Evolutionary conservation across 257 asterid genomes (phyloP).

Genomic region (Nicotiana sylvestris): DNA sequence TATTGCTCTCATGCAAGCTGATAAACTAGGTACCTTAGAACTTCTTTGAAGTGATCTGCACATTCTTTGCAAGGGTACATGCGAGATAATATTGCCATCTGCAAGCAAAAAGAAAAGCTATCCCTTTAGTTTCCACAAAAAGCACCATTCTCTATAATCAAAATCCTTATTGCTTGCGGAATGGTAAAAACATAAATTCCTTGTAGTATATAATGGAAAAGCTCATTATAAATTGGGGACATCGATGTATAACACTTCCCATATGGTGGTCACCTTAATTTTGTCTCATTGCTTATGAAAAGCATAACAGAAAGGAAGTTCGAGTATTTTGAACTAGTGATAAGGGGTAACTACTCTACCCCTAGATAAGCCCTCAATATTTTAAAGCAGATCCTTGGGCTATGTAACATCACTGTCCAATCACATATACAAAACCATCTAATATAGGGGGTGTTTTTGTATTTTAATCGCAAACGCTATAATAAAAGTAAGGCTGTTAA

Average conservation of each 20-base stretch:
- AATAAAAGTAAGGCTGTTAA: too few species aligned
- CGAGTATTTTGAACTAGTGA: not conserved
- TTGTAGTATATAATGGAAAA: not conserved
- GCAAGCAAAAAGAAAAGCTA: slow-evolving; percentile 22
- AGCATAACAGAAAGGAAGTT: not conserved
- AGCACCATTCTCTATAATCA: not conserved
- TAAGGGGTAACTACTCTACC: not conserved
- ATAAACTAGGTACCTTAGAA: slow-evolving; percentile 48
- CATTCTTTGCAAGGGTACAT: slow-evolving; percentile 94
- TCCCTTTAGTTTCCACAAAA: slow-evolving; percentile 1
- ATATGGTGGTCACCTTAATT: not conserved
- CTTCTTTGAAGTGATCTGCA: slow-evolving; percentile 95
- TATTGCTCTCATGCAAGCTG: not conserved
- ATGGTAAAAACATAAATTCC: too few species aligned
- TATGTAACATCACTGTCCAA: not conserved
- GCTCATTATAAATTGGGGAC: not conserved
- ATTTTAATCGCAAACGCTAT: too few species aligned
- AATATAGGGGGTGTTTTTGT: too few species aligned
- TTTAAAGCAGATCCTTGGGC: not conserved
- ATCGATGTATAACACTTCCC: not conserved
- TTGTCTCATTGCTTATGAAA: not conserved
- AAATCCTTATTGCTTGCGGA: not conserved
- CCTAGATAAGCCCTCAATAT: not conserved
- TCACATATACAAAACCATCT: not conserved
- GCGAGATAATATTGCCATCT: slow-evolving; percentile 88